A percentile compares a stretch with the other conserved stretches of the same genome.
Conservation (phyloP, 306 rosid species). For the Prunus campanulata region DNA sequence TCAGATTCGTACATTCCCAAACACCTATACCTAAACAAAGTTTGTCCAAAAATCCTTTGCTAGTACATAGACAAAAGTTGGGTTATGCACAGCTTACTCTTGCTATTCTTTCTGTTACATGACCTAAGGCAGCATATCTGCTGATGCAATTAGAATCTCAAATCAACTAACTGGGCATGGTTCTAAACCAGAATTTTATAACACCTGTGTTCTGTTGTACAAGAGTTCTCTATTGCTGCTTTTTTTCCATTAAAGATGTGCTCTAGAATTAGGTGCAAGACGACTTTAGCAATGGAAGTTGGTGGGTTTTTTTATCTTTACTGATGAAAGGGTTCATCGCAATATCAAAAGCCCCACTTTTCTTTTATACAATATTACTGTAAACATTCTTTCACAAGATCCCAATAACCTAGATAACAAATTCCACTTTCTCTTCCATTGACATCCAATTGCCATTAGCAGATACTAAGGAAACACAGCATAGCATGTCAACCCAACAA, state of each 20-base stretch:
- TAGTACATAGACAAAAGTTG: not conserved
- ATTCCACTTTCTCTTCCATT: not conserved
- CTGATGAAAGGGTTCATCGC: not conserved
- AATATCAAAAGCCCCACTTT: not conserved
- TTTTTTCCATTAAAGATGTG: not conserved
- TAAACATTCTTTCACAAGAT: not conserved
- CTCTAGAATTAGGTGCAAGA: not conserved
- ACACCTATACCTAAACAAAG: not conserved
- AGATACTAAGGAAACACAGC: not conserved
- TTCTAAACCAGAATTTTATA: not conserved
- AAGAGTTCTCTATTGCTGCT: not conserved
- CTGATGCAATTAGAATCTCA: not conserved
- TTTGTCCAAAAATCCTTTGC: not conserved
- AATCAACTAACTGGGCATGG: not conserved
- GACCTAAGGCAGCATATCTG: not conserved
- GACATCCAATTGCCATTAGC: not conserved
- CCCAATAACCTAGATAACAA: not conserved
- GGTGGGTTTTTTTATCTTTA: not conserved
- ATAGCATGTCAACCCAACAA: not conserved
- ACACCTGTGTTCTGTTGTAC: not conserved
- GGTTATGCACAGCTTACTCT: no score
- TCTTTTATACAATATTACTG: not conserved
- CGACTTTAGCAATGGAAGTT: not conserved
- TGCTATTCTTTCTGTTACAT: not conserved
- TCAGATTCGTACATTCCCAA: not conserved